Evolutionary conservation across 768 basidiomycete genomes (phyloP).

Genomic region (Rossbeevera mucosa): DNA sequence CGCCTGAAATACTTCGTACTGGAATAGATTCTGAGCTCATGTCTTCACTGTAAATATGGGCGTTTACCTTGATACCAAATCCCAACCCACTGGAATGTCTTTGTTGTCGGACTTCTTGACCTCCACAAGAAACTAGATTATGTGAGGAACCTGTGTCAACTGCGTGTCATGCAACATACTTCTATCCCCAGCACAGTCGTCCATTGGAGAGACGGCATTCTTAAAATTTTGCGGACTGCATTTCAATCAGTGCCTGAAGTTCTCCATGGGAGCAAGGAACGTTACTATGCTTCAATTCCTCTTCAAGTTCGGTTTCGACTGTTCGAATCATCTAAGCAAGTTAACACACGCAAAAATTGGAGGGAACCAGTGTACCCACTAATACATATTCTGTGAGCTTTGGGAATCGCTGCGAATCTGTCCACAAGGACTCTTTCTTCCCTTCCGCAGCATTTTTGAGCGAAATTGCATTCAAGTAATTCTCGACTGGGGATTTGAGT

Average conservation of each 20-base stretch:
- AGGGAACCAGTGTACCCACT: slow-evolving; percentile 39
- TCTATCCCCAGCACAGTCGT: slow-evolving; percentile 63
- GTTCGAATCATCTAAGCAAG: slow-evolving; percentile 54
- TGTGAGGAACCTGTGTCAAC: background rate
- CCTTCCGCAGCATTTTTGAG: slow-evolving; percentile 62
- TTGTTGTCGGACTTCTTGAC: slow-evolving; percentile 55
- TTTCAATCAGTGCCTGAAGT: slow-evolving; percentile 1
- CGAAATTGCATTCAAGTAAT: slow-evolving; percentile 53
- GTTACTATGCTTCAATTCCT: slow-evolving; percentile 66
- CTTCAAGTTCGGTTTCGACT: slow-evolving; percentile 65
- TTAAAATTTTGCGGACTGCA: slow-evolving; percentile 66
- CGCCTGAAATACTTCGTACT: slow-evolving; percentile 72
- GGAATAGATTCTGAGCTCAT: slow-evolving; percentile 1
- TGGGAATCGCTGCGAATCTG: slow-evolving; percentile 46
- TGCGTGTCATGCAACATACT: slow-evolving; percentile 35
- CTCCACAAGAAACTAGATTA: slow-evolving; percentile 70
- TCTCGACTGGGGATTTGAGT: slow-evolving; percentile 49
- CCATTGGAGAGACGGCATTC: slow-evolving; percentile 71
- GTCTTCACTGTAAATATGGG: background rate
- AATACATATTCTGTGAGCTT: slow-evolving; percentile 53
- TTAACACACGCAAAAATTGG: background rate
- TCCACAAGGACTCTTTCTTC: slow-evolving; percentile 70
- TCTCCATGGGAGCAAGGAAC: slow-evolving; percentile 8
- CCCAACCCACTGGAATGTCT: slow-evolving; percentile 52
- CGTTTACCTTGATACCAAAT: slow-evolving; percentile 57